These are phyloP conservation scores for Phialophora tarda DNA, from an alignment of 2,329 filamentous ascomycete genomes.

Conservation along the genomic window DNA sequence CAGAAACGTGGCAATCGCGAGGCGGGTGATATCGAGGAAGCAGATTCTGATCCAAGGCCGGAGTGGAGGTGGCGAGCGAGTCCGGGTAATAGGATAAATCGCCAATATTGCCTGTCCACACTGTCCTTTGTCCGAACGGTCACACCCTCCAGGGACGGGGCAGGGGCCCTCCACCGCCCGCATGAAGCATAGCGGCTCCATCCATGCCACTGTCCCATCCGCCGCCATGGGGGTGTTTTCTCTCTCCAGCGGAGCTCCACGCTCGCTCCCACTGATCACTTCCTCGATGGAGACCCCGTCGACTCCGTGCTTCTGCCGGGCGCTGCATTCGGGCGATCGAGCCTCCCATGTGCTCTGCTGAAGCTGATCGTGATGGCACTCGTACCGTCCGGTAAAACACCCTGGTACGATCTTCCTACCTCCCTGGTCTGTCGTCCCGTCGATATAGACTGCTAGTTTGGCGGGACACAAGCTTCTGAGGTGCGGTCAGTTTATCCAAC, in stretches of 20 bases:
- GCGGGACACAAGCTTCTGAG: not conserved
- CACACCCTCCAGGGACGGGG: not conserved
- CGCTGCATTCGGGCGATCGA: not conserved
- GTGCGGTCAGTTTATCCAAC: conserved; percentile 21
- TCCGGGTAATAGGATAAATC: conserved; percentile 33
- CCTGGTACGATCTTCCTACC: conserved; percentile 2
- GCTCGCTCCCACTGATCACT: not conserved
- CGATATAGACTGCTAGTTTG: conserved; percentile 7
- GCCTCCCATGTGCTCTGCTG: not conserved
- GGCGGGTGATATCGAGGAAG: not conserved
- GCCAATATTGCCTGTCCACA: not conserved
- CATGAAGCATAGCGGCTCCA: not conserved
- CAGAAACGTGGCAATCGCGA: conserved; percentile 2
- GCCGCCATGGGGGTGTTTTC: not conserved
- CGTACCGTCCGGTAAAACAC: conserved; percentile 19
- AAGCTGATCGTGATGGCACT: not conserved
- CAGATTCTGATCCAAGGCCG: conserved; percentile 1
- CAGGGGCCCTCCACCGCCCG: conserved; percentile 6
- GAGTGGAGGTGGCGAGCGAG: not conserved
- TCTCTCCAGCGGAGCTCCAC: conserved; percentile 10
- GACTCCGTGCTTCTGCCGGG: not conserved
- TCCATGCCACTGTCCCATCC: not conserved
- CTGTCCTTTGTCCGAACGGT: not conserved
- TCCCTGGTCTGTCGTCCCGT: not conserved
- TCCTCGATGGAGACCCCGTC: not conserved